Percentiles rank a stretch among this genome's conserved stretches.
Evolutionary conservation across 805 yeast genomes (phyloP).

Genomic region (Torulaspora indica): DNA sequence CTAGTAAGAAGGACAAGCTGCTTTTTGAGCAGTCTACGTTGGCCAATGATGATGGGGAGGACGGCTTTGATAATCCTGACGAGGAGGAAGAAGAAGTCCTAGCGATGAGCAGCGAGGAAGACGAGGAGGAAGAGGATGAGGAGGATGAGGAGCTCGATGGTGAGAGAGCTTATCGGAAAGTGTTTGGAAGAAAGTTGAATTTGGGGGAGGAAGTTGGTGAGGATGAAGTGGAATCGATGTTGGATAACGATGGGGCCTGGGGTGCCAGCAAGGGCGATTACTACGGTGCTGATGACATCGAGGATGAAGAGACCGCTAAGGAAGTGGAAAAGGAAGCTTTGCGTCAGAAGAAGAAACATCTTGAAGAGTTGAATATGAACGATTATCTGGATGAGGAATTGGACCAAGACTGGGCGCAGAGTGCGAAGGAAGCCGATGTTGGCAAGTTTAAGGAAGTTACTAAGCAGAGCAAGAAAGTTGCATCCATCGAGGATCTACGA

Average conservation of each 20-base stretch:
- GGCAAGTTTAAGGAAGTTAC: constrained; percentile 37
- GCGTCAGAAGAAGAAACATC: constrained; percentile 74
- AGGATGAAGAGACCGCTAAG: constrained; percentile 67
- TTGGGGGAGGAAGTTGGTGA: constrained; percentile 30
- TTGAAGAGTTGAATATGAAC: constrained; percentile 68
- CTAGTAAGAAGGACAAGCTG: constrained; percentile 53
- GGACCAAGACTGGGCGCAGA: constrained; percentile 68
- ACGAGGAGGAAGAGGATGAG: constrained; percentile 28
- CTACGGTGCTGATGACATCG: constrained; percentile 51
- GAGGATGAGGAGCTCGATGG: constrained; percentile 37
- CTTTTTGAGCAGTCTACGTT: constrained; percentile 55
- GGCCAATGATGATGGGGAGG: constrained; percentile 32
- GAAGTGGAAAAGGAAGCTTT: constrained; percentile 84
- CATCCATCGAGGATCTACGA: constrained; percentile 43
- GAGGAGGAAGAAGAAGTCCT: constrained; percentile 49
- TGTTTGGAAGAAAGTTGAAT: constrained; percentile 34
- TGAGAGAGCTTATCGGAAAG: constrained; percentile 38
- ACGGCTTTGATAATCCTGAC: constrained; percentile 46
- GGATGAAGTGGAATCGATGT: constrained; percentile 27
- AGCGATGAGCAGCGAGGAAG: constrained; percentile 44
- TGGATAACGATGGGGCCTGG: constrained; percentile 45
- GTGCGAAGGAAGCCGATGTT: constrained; percentile 46
- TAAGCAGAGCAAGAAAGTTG: constrained; percentile 31
- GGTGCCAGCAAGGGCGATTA: constrained; percentile 42
- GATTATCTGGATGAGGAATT: constrained; percentile 72